Base-by-base conservation (phyloP, 768 basidiomycete species). In the Suillus subalutaceus region DNA sequence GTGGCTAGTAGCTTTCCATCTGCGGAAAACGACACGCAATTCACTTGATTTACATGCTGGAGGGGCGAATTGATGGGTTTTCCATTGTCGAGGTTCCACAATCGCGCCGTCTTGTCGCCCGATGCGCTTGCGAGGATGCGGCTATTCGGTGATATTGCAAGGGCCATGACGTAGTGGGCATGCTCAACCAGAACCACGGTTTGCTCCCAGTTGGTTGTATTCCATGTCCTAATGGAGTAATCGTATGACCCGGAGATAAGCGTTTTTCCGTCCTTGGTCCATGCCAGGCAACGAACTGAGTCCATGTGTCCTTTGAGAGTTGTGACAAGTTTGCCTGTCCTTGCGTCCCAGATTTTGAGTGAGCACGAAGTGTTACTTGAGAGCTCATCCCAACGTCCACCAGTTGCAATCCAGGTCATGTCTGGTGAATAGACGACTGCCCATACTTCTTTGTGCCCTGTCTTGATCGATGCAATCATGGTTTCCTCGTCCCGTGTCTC, bases 31-130 rank as follows among this genome's bases (percentile, higher is more conserved):
- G 48, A 50, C 12, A 50, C 23, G 6, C 5, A 23, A 10, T 0
- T 0, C 5, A 50, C n/a, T 13, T 5, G 0, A 0, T 3, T 2
- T 50, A 12, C 10, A 6, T 50, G 48, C 48, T 13, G 48, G 12
- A 50, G 12, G 48, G 48, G 23, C 1, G 13, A 26, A 50, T 23
- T 3, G 6, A 50, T 26, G 13, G 13, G 23, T 2, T 26, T 5
- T 0, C 23, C 13, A 4, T 23, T 26, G 6, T 50, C 48, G 13
- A 50, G 48, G 48, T 50, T 26, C 48, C 48, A 50, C 6, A 50
- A 50, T 50, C 2, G 23, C 3, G 13, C 13, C 15, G n/a, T 48
- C 0, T 48, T 16, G 46, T 48, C 46, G 1, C 0, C 4, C n/a
- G 46, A 48, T 4, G 10, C 10, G 3, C 46, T 48, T 48, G 46